Conservation (phyloP, 2,329 filamentous ascomycete species). For the Trichoderma pleuroti region DNA sequence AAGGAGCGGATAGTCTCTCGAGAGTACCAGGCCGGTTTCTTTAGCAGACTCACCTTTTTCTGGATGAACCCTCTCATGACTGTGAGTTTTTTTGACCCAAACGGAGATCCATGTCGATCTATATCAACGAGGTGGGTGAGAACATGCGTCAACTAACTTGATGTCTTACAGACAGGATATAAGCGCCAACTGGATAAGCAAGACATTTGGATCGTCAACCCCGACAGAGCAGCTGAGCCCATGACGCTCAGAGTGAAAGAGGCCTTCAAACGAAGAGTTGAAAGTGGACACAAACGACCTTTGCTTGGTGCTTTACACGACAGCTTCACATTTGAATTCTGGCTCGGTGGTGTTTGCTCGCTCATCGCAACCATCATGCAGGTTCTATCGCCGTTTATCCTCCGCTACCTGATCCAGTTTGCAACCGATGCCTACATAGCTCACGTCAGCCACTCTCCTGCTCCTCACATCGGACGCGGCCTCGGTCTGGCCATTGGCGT, state of each 20-base stretch:
- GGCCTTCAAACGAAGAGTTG: conserved; percentile 66
- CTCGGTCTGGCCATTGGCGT: conserved; percentile 82
- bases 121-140: not conserved
- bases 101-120: not conserved
- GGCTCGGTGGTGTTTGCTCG: conserved; percentile 75
- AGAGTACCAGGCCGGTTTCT: conserved; percentile 69
- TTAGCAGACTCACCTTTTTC: conserved; percentile 76
- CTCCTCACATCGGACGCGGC: conserved; percentile 69
- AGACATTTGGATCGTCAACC: conserved; percentile 89
- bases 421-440: conserved; percentile 75
- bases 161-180: conserved; percentile 65
- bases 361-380: conserved; percentile 70
- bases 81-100: conserved; percentile 43
- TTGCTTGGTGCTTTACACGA: conserved; percentile 81
- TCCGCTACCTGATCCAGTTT: conserved; percentile 84
- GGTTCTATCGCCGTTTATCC: conserved; percentile 78
- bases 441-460: conserved; percentile 43
- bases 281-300: conserved; percentile 67
- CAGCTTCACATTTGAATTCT: conserved; percentile 79
- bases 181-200: conserved; percentile 75
- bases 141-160: not conserved
- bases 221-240: conserved; percentile 66
- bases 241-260: conserved; percentile 63
- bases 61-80: conserved; percentile 90
- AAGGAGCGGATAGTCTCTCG: conserved; percentile 52